phyloP scores from a whole-genome alignment of 2,329 filamentous ascomycete species.

The Basipetospora chlamydospora region DNA sequence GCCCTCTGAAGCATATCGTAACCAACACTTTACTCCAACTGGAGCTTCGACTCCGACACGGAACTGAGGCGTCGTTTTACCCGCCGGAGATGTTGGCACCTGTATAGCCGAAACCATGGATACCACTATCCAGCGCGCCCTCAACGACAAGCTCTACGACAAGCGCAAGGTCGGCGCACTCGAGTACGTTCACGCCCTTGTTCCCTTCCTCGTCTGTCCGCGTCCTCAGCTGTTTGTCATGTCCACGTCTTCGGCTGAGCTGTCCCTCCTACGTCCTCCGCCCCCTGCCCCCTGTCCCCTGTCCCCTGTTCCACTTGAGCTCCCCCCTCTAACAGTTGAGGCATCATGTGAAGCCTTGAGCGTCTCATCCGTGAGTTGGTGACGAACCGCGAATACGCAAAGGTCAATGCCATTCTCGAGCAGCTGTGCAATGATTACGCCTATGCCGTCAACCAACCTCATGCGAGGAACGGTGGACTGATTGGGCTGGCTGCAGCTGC shows the following conservation, averaged over 20 bases:
- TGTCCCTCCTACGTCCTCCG: too few species aligned
- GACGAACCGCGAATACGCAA: conserved; percentile 59
- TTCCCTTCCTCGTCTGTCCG: too few species aligned
- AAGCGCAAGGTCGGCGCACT: conserved; percentile 93
- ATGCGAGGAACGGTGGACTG: conserved; percentile 88
- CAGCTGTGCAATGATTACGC: conserved; percentile 97
- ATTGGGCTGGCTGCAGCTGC: conserved; percentile 92
- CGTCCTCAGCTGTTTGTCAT: too few species aligned
- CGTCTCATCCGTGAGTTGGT: conserved; percentile 77
- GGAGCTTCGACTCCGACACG: too few species aligned
- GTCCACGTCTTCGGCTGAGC: too few species aligned
- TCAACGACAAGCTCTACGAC: conserved; percentile 98
- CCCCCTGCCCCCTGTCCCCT: too few species aligned
- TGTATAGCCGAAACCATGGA: conserved; percentile 48
- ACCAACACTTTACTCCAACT: too few species aligned
- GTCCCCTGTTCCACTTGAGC: too few species aligned
- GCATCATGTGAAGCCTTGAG: conserved; percentile 86
- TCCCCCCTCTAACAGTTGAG: too few species aligned
- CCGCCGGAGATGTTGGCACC: too few species aligned
- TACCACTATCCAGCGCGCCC: conserved; percentile 69
- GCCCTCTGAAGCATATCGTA: too few species aligned
- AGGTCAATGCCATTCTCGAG: conserved; percentile 76
- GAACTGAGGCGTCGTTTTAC: too few species aligned
- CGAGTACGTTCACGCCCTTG: conserved; percentile 48
- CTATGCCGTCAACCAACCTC: conserved; percentile 91